Conservation (phyloP, 148 eudicot genomes). For the Vaccinium myrtillus region DNA sequence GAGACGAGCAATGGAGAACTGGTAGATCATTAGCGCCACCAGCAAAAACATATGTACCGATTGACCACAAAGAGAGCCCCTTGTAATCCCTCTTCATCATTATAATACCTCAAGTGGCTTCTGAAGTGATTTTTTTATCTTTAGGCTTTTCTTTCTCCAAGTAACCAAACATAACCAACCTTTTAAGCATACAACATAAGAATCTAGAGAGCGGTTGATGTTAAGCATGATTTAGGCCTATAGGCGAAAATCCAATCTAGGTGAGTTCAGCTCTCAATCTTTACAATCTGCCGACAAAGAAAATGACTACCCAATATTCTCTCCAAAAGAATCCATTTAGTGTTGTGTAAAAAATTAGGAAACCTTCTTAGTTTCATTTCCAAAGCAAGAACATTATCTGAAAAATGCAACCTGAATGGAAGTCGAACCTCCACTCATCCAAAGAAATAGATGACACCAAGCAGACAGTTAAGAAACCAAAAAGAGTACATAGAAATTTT, state of each 20-base stretch:
- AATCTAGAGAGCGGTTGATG: not conserved
- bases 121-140: not conserved
- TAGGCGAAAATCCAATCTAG: not conserved
- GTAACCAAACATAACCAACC: not conserved
- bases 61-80: not conserved
- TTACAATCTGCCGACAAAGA: not conserved
- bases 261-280: conserved; percentile 4
- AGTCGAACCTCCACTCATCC: not conserved
- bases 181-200: not conserved
- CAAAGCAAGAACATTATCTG: not conserved
- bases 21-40: not conserved
- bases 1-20: not conserved
- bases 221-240: not conserved
- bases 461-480: not conserved
- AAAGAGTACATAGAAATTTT: not conserved
- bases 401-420: not conserved
- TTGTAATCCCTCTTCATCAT: not conserved
- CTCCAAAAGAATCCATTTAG: not conserved
- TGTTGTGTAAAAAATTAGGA: not conserved
- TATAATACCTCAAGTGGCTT: not conserved
- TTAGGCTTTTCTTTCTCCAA: conserved; percentile 1
- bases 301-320: not conserved
- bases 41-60: not conserved
- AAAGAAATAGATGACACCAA: not conserved
- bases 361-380: not conserved